Evolutionary conservation across 2,329 filamentous ascomycete genomes (phyloP).

Genomic region (Rhexocercosporidium sp.): DNA sequence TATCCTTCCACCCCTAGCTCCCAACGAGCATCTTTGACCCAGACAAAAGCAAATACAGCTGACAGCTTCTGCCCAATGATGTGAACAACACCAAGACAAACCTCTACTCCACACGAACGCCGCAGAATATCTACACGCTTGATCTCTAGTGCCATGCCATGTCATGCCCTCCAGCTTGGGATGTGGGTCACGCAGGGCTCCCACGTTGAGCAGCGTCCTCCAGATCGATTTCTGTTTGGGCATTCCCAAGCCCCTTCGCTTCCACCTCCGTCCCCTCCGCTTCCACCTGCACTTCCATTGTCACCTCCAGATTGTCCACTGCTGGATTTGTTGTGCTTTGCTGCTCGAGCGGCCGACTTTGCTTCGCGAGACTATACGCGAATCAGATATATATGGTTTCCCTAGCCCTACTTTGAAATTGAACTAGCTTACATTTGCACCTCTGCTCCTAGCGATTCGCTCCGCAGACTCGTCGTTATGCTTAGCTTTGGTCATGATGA

Average conservation of each 20-base stretch:
- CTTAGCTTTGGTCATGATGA: constrained; percentile 26
- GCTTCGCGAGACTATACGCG: constrained; percentile 28
- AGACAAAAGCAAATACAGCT: not conserved
- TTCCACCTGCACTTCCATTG: not conserved
- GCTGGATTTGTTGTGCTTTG: constrained; percentile 16
- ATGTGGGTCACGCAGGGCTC: constrained; percentile 27
- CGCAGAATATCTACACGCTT: not conserved
- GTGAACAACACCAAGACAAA: not conserved
- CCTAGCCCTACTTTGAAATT: not conserved
- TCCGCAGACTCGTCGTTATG: constrained; percentile 26
- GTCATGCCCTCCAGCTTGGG: constrained; percentile 12
- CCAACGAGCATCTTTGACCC: not conserved
- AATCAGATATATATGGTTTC: constrained; percentile 1
- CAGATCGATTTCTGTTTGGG: constrained; percentile 25
- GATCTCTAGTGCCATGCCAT: not conserved
- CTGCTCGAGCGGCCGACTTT: constrained; percentile 23
- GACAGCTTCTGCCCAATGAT: not conserved
- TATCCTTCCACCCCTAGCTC: not conserved
- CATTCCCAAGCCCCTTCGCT: constrained; percentile 13
- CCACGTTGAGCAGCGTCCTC: constrained; percentile 20
- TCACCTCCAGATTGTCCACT: not conserved
- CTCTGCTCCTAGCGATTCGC: constrained; percentile 27
- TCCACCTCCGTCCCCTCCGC: constrained; percentile 5
- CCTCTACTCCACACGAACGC: not conserved
- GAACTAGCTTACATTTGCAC: constrained; percentile 25